A percentile compares a stretch with the other conserved stretches of the same genome.
phyloP scores from a whole-genome alignment of 2,329 filamentous ascomycete species.

The Trichoderma koningii region DNA sequence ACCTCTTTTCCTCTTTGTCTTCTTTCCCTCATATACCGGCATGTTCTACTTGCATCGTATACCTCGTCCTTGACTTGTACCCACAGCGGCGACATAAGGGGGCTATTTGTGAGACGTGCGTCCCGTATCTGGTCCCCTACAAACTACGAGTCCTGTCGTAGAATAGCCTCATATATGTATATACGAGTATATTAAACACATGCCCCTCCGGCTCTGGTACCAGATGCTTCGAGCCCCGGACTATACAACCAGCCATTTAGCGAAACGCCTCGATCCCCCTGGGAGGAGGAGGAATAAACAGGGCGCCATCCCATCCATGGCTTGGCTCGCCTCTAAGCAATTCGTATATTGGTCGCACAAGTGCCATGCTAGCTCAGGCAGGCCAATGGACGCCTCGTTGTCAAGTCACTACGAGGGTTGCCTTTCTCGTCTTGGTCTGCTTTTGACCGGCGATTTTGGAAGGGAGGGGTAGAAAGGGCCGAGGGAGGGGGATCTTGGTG shows the following conservation, averaged over 20 bases:
- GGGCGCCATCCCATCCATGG: conserved; percentile 4
- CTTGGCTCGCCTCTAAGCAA: conserved; percentile 21
- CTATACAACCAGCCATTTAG: conserved; percentile 18
- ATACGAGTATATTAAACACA: background rate
- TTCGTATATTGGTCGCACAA: conserved; percentile 21
- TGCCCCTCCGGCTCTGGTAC: background rate
- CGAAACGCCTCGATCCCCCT: background rate
- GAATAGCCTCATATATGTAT: conserved; percentile 8
- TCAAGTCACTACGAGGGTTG: too few species aligned
- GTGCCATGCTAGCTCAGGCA: conserved; percentile 3
- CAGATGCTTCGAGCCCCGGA: conserved; percentile 20
- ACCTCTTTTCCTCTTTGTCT: background rate
- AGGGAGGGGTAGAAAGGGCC: too few species aligned
- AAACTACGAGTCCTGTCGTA: background rate
- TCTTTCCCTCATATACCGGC: background rate
- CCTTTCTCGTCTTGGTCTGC: too few species aligned
- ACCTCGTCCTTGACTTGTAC: too few species aligned
- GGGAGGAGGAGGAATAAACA: too few species aligned
- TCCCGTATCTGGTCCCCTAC: too few species aligned
- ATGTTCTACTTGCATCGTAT: too few species aligned
- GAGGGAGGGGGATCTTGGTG: too few species aligned
- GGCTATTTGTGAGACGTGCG: background rate
- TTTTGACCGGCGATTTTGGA: too few species aligned
- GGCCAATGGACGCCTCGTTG: background rate
- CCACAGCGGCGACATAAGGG: too few species aligned